Evolutionary conservation across 768 basidiomycete species (phyloP), one percentile per base, ranked within the genome.

Genomic region (Kwoniella sp.): DNA sequence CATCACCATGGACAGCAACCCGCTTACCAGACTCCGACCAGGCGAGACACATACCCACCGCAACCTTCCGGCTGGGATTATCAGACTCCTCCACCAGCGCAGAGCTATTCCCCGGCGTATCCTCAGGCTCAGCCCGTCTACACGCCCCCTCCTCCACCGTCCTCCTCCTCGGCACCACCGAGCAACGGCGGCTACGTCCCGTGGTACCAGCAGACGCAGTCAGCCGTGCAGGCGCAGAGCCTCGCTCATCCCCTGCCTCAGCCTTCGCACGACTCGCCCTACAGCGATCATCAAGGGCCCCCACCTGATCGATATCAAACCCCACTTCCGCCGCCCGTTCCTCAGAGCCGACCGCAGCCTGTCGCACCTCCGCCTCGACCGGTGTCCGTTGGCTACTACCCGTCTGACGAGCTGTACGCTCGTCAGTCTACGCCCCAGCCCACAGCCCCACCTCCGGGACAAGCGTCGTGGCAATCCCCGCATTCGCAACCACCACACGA

Each of bases 201-300:
- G 3, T 70, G 68, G 68, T 60, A 70, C 53, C 68, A 67, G 34
- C 68, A 70, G 40, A 70, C 65, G 10, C 60, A 62, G 23, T 47
- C 67, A 1, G 27, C 39, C 3, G 26, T 29, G 11, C 51, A 53
- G 40, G 37, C 51, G 22, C 43, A 34, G 14, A 23, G 32, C 14
- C 37, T 47, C 23, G 45, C 51, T n/a, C 15, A 22, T 9, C 37
- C 37, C 19, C 23, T 20, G 8, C 6, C 6, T 4, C 37, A 38
- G 12, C 41, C 41, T 15, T 45, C 47, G 26, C n/a, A n/a, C n/a
- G n/a, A n/a, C 26, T 25, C 32, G 40, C 40, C 29, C 14, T 28
- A 23, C 25, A 23, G 15, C 26, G 8, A 34, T 39, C 14, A 29
- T 45, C 29, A 53, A 15, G 9, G 17, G 23, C 43, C 59, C 25